A percentile compares a stretch with the other conserved stretches of the same genome.
Conservation (phyloP, 495 filamentous ascomycete genomes). For the Evansstolkia leycettana region DNA sequence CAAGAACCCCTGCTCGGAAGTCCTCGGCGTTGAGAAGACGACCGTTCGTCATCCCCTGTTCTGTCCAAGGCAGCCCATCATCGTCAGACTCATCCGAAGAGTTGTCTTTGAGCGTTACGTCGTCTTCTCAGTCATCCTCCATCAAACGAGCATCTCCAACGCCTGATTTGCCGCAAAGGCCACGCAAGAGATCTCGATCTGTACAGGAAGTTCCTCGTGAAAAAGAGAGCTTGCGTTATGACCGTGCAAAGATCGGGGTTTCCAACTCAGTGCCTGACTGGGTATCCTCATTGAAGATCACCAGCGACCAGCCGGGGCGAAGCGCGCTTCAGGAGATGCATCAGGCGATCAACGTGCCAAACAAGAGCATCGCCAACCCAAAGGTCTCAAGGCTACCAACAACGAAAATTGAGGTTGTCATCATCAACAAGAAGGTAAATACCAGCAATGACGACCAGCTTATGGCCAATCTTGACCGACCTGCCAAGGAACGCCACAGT, state of each 20-base stretch:
- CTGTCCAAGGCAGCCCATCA: conserved; percentile 16
- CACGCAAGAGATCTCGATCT: conserved; percentile 18
- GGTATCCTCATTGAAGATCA: not conserved
- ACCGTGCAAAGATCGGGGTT: too few species aligned
- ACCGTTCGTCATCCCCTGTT: conserved; percentile 6
- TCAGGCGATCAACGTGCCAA: not conserved
- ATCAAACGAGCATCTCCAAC: conserved; percentile 9
- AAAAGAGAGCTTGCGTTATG: not conserved
- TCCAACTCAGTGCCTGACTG: too few species aligned
- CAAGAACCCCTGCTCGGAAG: conserved; percentile 25
- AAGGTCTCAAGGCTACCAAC: not conserved
- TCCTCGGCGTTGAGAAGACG: conserved; percentile 3
- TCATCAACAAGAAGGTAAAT: conserved; percentile 20
- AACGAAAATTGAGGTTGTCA: conserved; percentile 24
- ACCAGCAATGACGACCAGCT: not conserved
- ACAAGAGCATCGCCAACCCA: not conserved
- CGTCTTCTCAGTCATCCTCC: conserved; percentile 18
- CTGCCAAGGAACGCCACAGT: not conserved
- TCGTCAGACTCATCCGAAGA: conserved; percentile 8
- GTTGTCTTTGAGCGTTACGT: conserved; percentile 18
- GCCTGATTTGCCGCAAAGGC: not conserved
- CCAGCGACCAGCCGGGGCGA: not conserved
- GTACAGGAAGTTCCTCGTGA: not conserved
- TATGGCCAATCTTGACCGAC: not conserved
- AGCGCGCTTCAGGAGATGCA: not conserved